Conservation (phyloP, 2,329 filamentous ascomycete species). For the Penicillium olsonii region DNA sequence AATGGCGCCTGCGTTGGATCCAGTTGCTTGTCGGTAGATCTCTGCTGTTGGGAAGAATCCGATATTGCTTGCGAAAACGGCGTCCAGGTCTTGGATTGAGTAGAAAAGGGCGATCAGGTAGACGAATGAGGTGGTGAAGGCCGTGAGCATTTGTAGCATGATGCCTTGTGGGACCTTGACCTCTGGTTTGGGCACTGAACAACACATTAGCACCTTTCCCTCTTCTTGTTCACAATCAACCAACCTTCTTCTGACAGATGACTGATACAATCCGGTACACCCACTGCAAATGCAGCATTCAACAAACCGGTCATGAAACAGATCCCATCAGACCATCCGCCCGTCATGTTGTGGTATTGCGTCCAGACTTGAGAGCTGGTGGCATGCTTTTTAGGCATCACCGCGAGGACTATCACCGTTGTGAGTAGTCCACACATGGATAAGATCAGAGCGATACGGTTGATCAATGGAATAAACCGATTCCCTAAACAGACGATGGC, state of each 20-base stretch:
- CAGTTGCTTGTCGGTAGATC: constrained; percentile 64
- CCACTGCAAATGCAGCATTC: constrained; percentile 68
- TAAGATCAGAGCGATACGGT: constrained; percentile 56
- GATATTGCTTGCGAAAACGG: constrained; percentile 50
- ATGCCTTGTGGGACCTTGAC: constrained; percentile 49
- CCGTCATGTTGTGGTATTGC: constrained; percentile 31
- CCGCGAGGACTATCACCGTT: constrained; percentile 50
- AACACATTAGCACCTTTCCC: background rate
- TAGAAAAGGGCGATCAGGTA: constrained; percentile 51
- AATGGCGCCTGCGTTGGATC: constrained; percentile 52
- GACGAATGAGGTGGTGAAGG: constrained; percentile 45
- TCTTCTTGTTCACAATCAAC: background rate
- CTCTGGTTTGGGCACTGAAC: constrained; percentile 28
- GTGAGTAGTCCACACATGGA: constrained; percentile 51
- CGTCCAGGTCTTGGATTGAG: constrained; percentile 47
- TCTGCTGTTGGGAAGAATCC: constrained; percentile 63
- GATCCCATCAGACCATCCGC: constrained; percentile 34
- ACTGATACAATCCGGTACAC: constrained; percentile 63
- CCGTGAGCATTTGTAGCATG: constrained; percentile 47
- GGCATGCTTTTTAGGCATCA: constrained; percentile 48
- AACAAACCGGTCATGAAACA: constrained; percentile 61
- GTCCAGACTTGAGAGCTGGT: constrained; percentile 31
- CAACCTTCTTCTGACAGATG: constrained; percentile 61
- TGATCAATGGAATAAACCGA: constrained; percentile 49
- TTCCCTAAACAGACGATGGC: constrained; percentile 57